A percentile compares a stretch with the other conserved stretches of the same genome.
Conservation (phyloP, 2,329 filamentous ascomycete species). For the Alternaria triticimaculans region DNA sequence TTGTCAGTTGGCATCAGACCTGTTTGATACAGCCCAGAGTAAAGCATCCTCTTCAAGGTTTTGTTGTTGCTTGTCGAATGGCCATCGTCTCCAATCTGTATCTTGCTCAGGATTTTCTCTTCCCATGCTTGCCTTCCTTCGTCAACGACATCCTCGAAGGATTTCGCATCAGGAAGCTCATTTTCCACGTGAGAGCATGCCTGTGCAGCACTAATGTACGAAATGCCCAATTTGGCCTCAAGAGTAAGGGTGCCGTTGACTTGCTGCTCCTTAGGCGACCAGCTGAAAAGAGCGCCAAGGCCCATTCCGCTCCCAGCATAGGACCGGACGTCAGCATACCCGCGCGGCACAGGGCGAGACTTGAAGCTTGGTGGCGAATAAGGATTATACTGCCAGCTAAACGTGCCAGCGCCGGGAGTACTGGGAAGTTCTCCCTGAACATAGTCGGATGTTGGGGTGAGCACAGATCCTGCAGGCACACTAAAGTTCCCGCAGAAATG, state of each 20-base stretch:
- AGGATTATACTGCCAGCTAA: constrained; percentile 8
- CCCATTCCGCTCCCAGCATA: constrained; percentile 38
- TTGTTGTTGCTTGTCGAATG: constrained; percentile 5
- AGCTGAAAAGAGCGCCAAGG: constrained; percentile 57
- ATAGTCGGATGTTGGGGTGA: constrained; percentile 4
- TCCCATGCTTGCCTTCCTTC: constrained; percentile 50
- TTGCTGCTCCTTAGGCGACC: constrained; percentile 34
- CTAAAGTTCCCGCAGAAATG: constrained; percentile 11
- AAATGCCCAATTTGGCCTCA: constrained; percentile 57
- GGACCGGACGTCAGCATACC: constrained; percentile 1
- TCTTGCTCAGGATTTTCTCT: constrained; percentile 60
- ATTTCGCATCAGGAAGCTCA: constrained; percentile 63
- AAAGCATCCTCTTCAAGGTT: constrained; percentile 38
- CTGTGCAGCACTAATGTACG: constrained; percentile 52
- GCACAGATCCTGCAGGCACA: not conserved
- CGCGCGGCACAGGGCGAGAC: not conserved
- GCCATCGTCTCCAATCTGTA: constrained; percentile 35
- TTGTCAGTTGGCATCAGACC: constrained; percentile 49
- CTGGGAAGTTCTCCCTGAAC: not conserved
- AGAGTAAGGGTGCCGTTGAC: constrained; percentile 34
- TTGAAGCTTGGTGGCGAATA: not conserved
- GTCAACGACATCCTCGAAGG: constrained; percentile 44
- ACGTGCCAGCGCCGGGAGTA: constrained; percentile 1
- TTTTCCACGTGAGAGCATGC: constrained; percentile 70
- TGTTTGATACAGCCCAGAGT: constrained; percentile 41